phyloP scores from a whole-genome alignment of 1,139 yeast species.

The Kluyveromyces sp. region DNA sequence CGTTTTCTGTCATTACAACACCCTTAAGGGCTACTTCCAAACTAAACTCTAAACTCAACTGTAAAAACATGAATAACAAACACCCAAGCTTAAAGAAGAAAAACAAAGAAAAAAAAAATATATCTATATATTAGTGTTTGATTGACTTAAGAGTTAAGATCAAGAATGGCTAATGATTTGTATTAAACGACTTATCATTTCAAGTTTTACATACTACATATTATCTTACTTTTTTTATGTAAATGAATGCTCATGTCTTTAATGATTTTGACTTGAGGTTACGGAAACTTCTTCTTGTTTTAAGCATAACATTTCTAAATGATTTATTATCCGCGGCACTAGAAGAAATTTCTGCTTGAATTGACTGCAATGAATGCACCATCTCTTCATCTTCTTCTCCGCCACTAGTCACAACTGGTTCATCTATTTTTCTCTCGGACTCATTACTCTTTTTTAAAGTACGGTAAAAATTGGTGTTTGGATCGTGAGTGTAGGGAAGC shows the following conservation, averaged over 20 bases:
- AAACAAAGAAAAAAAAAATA: too few relatives aligned
- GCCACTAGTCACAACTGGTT: background rate
- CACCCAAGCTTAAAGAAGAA: too few relatives aligned
- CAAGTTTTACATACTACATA: background rate
- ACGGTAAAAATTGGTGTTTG: background rate
- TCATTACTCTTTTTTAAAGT: background rate
- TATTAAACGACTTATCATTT: too few relatives aligned
- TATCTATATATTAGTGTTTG: too few relatives aligned
- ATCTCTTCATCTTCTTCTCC: background rate
- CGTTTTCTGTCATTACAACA: too few relatives aligned
- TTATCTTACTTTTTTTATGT: background rate
- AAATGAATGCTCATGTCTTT: background rate
- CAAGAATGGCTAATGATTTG: too few relatives aligned
- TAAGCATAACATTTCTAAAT: conserved; percentile 1
- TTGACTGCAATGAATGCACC: too few relatives aligned
- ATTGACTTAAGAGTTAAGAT: too few relatives aligned
- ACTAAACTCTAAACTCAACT: too few relatives aligned
- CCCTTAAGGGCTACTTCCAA: too few relatives aligned
- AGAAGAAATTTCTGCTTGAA: too few relatives aligned
- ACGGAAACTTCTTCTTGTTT: conserved; percentile 2
- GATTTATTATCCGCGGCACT: background rate
- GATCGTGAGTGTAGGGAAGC: background rate
- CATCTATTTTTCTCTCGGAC: background rate
- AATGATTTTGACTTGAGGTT: conserved; percentile 1
- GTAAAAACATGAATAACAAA: too few relatives aligned